These are phyloP conservation scores for Malus fusca DNA, from an alignment of 306 rosid species.

Conservation along the genomic window DNA sequence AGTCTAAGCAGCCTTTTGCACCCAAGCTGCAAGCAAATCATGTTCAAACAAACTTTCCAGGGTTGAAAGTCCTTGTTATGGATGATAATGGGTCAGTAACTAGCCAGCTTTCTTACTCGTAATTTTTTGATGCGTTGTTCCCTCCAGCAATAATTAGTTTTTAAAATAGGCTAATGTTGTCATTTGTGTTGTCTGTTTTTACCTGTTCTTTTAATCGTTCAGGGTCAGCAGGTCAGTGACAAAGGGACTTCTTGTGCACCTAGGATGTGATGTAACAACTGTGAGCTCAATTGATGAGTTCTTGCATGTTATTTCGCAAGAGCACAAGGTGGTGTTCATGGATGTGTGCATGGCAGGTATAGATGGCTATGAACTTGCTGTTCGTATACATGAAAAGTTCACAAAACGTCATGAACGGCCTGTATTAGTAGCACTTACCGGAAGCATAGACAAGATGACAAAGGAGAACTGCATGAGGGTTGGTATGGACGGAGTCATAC, in stretches of 20 bases:
- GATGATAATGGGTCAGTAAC: conserved; percentile 89
- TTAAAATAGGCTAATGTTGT: not conserved
- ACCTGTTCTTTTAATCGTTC: not conserved
- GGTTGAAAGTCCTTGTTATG: conserved; percentile 82
- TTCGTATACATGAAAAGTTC: conserved; percentile 57
- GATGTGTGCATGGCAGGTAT: conserved; percentile 56
- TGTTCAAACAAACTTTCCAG: conserved; percentile 50
- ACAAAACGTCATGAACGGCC: conserved; percentile 62
- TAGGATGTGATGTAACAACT: conserved; percentile 75
- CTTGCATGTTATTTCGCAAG: conserved; percentile 50
- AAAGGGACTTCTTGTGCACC: conserved; percentile 76
- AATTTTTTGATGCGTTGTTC: not conserved
- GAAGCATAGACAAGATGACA: conserved; percentile 57
- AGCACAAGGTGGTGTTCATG: conserved; percentile 71
- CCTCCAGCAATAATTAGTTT: not conserved
- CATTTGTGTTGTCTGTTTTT: not conserved
- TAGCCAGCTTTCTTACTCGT: conserved; percentile 20
- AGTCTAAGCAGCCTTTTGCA: conserved; percentile 40
- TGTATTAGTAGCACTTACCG: conserved; percentile 65
- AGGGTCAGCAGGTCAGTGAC: conserved; percentile 85
- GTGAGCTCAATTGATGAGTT: conserved; percentile 66
- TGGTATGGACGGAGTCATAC: conserved; percentile 75
- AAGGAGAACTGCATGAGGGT: conserved; percentile 78
- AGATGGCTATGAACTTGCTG: conserved; percentile 61
- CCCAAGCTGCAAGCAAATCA: conserved; percentile 49